Percentiles rank a stretch among this genome's conserved stretches.
Evolutionary conservation across 1,284 basidiomycete species (phyloP).

Genomic region (Papiliotrema laurentii): DNA sequence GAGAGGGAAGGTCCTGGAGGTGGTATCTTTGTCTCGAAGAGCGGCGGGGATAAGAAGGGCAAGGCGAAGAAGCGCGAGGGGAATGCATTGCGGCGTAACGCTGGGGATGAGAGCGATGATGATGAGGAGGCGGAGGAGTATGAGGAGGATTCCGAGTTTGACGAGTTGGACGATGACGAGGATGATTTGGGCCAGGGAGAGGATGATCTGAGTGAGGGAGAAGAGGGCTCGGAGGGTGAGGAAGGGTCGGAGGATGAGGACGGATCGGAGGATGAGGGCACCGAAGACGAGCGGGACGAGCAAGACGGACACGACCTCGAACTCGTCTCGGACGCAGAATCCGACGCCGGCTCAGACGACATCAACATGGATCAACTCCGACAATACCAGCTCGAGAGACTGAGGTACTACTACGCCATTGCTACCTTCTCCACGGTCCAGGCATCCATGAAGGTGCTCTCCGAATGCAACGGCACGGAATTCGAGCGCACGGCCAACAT

Average conservation of each 20-base stretch:
- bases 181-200: slow-evolving; percentile 4
- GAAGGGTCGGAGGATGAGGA: not conserved
- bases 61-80: slow-evolving; percentile 7
- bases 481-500: slow-evolving; percentile 96
- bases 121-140: slow-evolving; percentile 7
- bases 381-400: slow-evolving; percentile 87
- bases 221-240: not conserved
- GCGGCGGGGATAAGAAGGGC: slow-evolving; percentile 16
- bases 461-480: slow-evolving; percentile 90
- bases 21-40: slow-evolving; percentile 62
- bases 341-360: slow-evolving; percentile 57
- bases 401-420: slow-evolving; percentile 97
- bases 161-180: slow-evolving; percentile 1
- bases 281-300: slow-evolving; percentile 3
- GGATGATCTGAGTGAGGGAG: slow-evolving; percentile 3
- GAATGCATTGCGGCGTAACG: not conserved
- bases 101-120: slow-evolving; percentile 4
- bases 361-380: slow-evolving; percentile 77
- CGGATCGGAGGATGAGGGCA: not conserved
- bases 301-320: slow-evolving; percentile 22
- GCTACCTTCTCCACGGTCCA: slow-evolving; percentile 79
- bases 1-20: slow-evolving; percentile 85
- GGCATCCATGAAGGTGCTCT: slow-evolving; percentile 74
- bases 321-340: slow-evolving; percentile 35
- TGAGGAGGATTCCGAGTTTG: slow-evolving; percentile 3